phyloP scores from a whole-genome alignment of 2,329 filamentous ascomycete genomes.

The Pseudopyrenochaeta lycopersici region DNA sequence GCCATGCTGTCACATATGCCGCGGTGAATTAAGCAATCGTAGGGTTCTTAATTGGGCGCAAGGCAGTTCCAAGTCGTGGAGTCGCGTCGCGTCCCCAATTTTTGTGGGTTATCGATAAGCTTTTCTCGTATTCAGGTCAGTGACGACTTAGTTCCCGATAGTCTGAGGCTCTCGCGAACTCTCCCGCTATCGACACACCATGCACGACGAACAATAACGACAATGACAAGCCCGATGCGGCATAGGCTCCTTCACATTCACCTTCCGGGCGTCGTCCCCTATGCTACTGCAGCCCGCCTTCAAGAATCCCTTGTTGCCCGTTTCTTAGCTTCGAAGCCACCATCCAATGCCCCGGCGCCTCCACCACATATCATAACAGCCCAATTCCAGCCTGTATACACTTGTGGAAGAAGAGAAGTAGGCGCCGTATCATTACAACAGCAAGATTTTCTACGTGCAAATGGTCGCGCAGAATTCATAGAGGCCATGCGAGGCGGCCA shows the following conservation, averaged over 20 bases:
- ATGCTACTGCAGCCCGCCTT: slow-evolving; percentile 62
- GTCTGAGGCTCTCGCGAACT: neutral
- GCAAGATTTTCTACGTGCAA: slow-evolving; percentile 48
- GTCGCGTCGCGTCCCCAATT: slow-evolving; percentile 23
- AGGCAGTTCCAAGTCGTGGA: no score
- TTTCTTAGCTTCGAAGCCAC: slow-evolving; percentile 69
- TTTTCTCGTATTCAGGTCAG: neutral
- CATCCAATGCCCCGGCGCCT: slow-evolving; percentile 57
- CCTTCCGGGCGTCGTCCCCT: slow-evolving; percentile 63
- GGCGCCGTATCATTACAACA: slow-evolving; percentile 59
- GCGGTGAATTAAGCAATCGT: neutral
- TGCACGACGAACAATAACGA: slow-evolving; percentile 6
- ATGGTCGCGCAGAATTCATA: slow-evolving; percentile 67
- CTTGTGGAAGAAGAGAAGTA: slow-evolving; percentile 83
- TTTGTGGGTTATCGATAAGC: slow-evolving; percentile 24
- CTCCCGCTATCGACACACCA: neutral
- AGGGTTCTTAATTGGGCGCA: neutral
- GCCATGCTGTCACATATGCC: slow-evolving; percentile 17
- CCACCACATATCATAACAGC: slow-evolving; percentile 79
- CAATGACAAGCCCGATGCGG: slow-evolving; percentile 53
- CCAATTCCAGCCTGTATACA: slow-evolving; percentile 84
- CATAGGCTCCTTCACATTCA: slow-evolving; percentile 68
- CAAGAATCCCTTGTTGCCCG: slow-evolving; percentile 66
- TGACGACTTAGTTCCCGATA: slow-evolving; percentile 4
- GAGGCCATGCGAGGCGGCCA: slow-evolving; percentile 85